Percentiles rank a stretch among this genome's conserved stretches.
Conservation (phyloP, 768 basidiomycete genomes). For the Fomitopsis serialis region DNA sequence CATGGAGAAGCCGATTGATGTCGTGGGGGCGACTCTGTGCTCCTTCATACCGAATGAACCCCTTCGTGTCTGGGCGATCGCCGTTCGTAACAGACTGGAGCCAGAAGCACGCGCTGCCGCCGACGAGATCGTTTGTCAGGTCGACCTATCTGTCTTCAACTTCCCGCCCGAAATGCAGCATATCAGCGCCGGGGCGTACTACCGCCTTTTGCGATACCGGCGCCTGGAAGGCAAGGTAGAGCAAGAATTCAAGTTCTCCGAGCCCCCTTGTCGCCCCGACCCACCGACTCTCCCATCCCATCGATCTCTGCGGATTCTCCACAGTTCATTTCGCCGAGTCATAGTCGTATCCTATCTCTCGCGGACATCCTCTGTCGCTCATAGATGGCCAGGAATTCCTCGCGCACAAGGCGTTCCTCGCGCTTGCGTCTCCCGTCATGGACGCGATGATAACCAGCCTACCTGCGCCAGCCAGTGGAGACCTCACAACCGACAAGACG, state of each 20-base stretch:
- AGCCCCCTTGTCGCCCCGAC: too few species aligned
- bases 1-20: slow-evolving; percentile 1
- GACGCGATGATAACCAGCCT: background rate
- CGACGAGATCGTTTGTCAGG: background rate
- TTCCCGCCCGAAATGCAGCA: slow-evolving; percentile 2
- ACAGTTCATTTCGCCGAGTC: background rate
- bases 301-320: background rate
- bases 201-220: slow-evolving; percentile 7
- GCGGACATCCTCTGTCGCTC: slow-evolving; percentile 49
- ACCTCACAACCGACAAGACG: too few species aligned
- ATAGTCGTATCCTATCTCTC: background rate
- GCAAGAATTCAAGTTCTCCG: background rate
- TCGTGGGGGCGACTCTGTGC: background rate
- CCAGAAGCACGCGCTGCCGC: background rate
- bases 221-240: background rate
- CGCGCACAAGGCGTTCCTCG: slow-evolving; percentile 27
- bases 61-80: slow-evolving; percentile 2
- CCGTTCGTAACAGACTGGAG: slow-evolving; percentile 1
- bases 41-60: background rate
- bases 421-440: slow-evolving; percentile 30
- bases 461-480: background rate
- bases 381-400: slow-evolving; percentile 38
- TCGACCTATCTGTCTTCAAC: background rate
- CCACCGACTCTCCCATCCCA: too few species aligned
- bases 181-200: slow-evolving; percentile 4